Conservation (phyloP, 129 eudicot genomes). For the Tagetes erecta region DNA sequence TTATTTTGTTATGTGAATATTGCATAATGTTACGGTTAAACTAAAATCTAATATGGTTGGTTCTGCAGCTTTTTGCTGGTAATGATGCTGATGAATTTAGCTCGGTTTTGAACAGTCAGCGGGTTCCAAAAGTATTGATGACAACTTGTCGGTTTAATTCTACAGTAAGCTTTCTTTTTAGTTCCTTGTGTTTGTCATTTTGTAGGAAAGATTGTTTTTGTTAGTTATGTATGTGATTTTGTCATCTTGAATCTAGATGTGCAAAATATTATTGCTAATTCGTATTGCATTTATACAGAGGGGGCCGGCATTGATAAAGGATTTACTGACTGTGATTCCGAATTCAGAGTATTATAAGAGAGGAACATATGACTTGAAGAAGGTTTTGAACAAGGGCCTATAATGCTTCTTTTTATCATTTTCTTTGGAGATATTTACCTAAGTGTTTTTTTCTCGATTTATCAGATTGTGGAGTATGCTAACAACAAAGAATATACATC, state of each 20-base stretch:
- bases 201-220: conserved; percentile 5
- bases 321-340: conserved; percentile 72
- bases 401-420: background rate
- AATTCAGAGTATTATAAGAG: conserved; percentile 79
- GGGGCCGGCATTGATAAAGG: conserved; percentile 87
- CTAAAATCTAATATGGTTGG: background rate
- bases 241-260: background rate
- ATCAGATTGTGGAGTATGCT: conserved; percentile 87
- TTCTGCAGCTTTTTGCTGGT: conserved; percentile 77
- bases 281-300: conserved; percentile 44
- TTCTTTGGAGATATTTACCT: background rate
- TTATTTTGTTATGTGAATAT: background rate
- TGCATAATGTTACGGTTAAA: background rate
- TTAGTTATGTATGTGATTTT: conserved; percentile 4
- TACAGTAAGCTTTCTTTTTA: conserved; percentile 48
- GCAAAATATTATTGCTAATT: conserved; percentile 6
- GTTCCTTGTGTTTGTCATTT: background rate
- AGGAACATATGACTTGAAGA: conserved; percentile 96
- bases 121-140: conserved; percentile 67
- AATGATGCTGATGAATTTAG: conserved; percentile 90
- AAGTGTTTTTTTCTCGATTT: conserved; percentile 1
- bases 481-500: conserved; percentile 82
- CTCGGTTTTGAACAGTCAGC: conserved; percentile 49
- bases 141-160: conserved; percentile 92
- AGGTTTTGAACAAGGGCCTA: conserved; percentile 39